A percentile compares a stretch with the other conserved stretches of the same genome.
These are phyloP conservation scores for Stagonosporopsis cucurbitacearum DNA, from an alignment of 2,329 filamentous ascomycete genomes.

Conservation along the genomic window DNA sequence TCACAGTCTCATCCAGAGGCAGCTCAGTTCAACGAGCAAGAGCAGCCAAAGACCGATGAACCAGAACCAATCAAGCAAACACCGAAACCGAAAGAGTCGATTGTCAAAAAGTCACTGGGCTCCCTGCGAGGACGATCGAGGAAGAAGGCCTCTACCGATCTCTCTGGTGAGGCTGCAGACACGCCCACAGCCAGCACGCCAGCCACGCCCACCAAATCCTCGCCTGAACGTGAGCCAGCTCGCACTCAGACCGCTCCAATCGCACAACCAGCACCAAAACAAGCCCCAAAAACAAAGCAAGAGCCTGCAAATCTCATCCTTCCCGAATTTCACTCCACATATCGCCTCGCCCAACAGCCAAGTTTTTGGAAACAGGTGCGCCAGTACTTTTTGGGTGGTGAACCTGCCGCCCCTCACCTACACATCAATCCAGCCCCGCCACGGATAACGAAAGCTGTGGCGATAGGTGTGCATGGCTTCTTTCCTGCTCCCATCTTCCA, in stretches of 20 bases:
- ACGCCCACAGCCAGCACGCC: constrained; percentile 49
- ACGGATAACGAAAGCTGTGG: constrained; percentile 82
- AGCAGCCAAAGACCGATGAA: constrained; percentile 29
- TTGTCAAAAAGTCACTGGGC: constrained; percentile 37
- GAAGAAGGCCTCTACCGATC: constrained; percentile 29
- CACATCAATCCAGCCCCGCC: constrained; percentile 71
- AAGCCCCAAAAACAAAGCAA: constrained; percentile 30
- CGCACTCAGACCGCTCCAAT: constrained; percentile 33
- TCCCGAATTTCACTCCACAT: constrained; percentile 73
- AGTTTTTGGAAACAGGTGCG: constrained; percentile 55
- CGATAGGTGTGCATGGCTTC: constrained; percentile 92
- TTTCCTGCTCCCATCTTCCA: constrained; percentile 88
- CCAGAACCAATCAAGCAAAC: constrained; percentile 28
- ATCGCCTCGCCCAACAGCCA: constrained; percentile 56
- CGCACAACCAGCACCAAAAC: constrained; percentile 38
- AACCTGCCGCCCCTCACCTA: constrained; percentile 68
- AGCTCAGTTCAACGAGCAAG: constrained; percentile 58
- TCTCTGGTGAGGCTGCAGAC: constrained; percentile 25
- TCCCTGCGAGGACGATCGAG: constrained; percentile 43
- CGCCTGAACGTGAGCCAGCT: constrained; percentile 36
- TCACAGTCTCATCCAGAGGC: constrained; percentile 59
- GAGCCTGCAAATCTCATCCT: constrained; percentile 68
- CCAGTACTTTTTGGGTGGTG: constrained; percentile 54
- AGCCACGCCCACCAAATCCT: constrained; percentile 37
- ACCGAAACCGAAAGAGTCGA: constrained; percentile 26